Base-by-base conservation (phyloP, 805 yeast species). In the Candida quercuum region DNA sequence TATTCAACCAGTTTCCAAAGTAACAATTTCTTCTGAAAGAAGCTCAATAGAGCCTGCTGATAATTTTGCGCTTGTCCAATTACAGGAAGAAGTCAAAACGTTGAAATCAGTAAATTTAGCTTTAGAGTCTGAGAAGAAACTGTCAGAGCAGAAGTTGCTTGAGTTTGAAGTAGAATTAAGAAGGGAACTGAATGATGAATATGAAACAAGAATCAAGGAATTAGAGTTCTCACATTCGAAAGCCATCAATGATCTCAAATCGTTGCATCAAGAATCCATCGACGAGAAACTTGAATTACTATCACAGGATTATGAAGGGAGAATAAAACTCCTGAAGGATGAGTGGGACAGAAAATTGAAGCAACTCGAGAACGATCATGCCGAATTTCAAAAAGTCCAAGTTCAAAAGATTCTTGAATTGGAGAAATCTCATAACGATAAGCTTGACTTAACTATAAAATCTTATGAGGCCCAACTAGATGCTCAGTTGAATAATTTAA, bases 201-300 rank as follows among this genome's bases (percentile, higher is more conserved):
- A 61, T 38, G 67, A 63, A 35, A 48, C 44, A 4, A 60, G 60
- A 33, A 48, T 64, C 6, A 56, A 60, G n/a, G 66, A 69, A 18
- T 56, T 69, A 23, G 62, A 61, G 4, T 43, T 46, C 1, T 56
- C 61, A 26, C 57, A 70, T 35, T 51, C 53, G 21, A 39, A 47
- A 10, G 60, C 63, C 17, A 28, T 67, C 1, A 52, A 52, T n/a
- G 56, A 59, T 4, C 33, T 68, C 10, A 60, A 57, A 33, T 61
- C 56, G 22, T n/a, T 43, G 2, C 51, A 52, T 16, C 42, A 33
- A 39, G 36, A 12, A 20, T 56, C 41, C 39, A 54, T 50, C 27
- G 69, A 54, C 47, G 47, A 37, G 31, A 68, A 53, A 42, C 45
- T 55, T 38, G 55, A 47, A 32, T 56, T 52, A 17, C 41, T 64